Conservation (phyloP, 768 basidiomycete species). For the Boletus insuetus region DNA sequence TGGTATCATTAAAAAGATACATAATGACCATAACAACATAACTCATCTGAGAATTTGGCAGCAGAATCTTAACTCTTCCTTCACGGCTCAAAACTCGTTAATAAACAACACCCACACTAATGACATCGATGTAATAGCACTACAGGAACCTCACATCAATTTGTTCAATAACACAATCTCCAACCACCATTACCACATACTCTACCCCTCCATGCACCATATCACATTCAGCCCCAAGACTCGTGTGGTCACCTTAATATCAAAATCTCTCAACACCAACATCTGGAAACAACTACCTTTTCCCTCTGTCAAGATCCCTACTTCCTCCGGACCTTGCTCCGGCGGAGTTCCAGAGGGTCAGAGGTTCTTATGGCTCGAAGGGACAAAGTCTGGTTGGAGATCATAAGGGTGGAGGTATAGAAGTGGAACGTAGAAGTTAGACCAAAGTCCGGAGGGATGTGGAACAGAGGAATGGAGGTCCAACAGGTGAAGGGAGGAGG, state of each 20-base stretch:
- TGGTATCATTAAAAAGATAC: not conserved
- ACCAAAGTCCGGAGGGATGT: too few species aligned
- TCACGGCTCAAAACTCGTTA: not conserved
- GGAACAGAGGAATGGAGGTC: too few species aligned
- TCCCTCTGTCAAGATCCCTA: too few species aligned
- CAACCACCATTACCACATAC: not conserved
- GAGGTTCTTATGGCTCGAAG: too few species aligned
- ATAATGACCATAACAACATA: not conserved
- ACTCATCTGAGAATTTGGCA: not conserved
- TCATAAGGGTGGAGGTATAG: too few species aligned
- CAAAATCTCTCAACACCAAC: not conserved
- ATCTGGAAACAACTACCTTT: not conserved
- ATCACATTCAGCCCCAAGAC: not conserved
- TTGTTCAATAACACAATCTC: not conserved
- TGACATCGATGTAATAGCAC: accelerated
- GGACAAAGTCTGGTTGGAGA: too few species aligned
- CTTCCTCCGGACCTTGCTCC: too few species aligned
- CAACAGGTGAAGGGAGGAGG: too few species aligned
- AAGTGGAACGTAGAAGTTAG: too few species aligned
- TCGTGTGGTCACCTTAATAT: not conserved
- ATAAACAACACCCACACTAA: not conserved
- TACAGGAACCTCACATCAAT: not conserved
- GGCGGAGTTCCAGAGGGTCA: too few species aligned
- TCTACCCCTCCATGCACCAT: too few species aligned
- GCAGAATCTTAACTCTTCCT: not conserved